phyloP scores from a whole-genome alignment of 169 alveolate species.

The Cryptosporidium sp. region DNA sequence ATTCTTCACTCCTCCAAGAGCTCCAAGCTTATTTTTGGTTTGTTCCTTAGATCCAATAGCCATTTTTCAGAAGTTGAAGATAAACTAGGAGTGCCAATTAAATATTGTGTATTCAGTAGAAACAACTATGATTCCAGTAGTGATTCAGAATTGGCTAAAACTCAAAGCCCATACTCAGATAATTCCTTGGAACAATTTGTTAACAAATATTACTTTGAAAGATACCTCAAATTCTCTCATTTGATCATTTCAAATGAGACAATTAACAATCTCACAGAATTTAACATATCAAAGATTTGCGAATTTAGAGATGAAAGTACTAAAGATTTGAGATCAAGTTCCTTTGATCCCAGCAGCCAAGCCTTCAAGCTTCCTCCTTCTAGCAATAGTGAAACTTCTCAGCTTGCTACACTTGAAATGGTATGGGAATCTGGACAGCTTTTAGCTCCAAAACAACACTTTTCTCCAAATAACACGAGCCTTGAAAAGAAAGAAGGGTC shows the following conservation, averaged over 20 bases:
- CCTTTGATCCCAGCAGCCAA: constrained; percentile 45
- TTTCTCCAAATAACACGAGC: constrained; percentile 8
- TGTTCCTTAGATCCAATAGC: constrained; percentile 15
- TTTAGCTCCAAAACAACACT: constrained; percentile 62
- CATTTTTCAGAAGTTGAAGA: constrained; percentile 21
- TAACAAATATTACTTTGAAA: constrained; percentile 51
- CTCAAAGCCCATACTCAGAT: background rate
- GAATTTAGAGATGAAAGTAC: background rate
- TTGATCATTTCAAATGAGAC: constrained; percentile 55
- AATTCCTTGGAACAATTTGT: constrained; percentile 68
- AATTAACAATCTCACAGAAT: constrained; percentile 39
- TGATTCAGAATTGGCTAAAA: background rate
- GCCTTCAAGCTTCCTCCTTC: constrained; percentile 15
- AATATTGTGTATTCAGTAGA: constrained; percentile 15
- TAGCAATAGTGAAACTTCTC: constrained; percentile 41
- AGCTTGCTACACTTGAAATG: constrained; percentile 67
- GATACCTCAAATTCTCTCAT: constrained; percentile 62
- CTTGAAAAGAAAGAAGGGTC: constrained; percentile 27
- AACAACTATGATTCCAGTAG: background rate
- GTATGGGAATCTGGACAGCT: constrained; percentile 76
- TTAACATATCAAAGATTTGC: constrained; percentile 16
- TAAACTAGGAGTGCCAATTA: constrained; percentile 37
- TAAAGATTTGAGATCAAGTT: constrained; percentile 2
- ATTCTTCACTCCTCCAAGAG: constrained; percentile 3
- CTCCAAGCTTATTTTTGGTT: background rate